These are phyloP conservation scores for Eremothecium coryli DNA, from an alignment of 1,139 yeast species.

Conservation along the genomic window DNA sequence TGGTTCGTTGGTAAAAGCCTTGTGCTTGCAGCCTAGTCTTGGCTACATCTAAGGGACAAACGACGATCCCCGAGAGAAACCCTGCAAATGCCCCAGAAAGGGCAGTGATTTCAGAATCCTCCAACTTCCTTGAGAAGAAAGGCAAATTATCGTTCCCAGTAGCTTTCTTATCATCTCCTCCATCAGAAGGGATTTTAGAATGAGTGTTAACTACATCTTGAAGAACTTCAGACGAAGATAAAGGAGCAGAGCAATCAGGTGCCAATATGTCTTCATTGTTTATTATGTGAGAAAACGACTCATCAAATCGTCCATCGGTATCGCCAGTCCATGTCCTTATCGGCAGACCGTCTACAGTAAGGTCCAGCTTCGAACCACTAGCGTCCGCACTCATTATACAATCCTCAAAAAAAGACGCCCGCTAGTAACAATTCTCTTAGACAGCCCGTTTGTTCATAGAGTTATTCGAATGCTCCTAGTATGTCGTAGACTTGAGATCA, in stretches of 20 bases:
- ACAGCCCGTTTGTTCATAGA: no score
- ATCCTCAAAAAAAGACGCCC: no score
- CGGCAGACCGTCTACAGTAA: neutral
- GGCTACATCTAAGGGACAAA: constrained; percentile 90
- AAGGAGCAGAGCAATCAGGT: constrained; percentile 19
- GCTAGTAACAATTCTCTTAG: no score
- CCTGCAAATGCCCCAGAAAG: constrained; percentile 88
- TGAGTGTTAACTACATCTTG: constrained; percentile 6
- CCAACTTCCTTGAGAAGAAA: constrained; percentile 11
- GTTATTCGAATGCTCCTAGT: no score
- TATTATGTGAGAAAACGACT: neutral
- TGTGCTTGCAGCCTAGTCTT: constrained; percentile 94
- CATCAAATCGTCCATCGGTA: neutral
- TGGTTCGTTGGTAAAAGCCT: constrained; percentile 36
- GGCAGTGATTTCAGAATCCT: constrained; percentile 44
- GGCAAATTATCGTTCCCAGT: constrained; percentile 5
- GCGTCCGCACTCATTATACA: constrained; percentile 1
- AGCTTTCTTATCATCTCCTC: constrained; percentile 2
- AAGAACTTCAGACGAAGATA: constrained; percentile 17
- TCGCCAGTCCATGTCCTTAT: neutral
- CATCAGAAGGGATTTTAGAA: neutral
- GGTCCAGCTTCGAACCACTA: neutral
- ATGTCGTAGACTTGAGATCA: no score
- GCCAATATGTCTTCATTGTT: constrained; percentile 14
- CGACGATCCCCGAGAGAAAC: constrained; percentile 77